Evolutionary conservation across 2,329 filamentous ascomycete species (phyloP).

Genomic region (Calonectria hawksworthii): DNA sequence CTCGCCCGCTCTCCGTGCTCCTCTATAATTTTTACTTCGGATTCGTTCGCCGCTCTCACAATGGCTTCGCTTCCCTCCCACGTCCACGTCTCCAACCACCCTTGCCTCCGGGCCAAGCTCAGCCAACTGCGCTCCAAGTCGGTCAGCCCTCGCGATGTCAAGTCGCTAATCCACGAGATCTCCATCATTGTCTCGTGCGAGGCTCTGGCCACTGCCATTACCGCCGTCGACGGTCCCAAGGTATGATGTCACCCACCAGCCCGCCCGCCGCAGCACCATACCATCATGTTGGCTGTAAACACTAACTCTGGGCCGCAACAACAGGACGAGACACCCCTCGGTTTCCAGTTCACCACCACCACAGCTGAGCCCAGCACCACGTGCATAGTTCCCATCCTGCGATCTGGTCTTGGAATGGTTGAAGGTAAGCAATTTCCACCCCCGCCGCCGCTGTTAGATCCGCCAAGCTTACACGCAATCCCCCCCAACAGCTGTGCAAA

Average conservation of each 20-base stretch:
- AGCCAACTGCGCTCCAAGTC: constrained; percentile 85
- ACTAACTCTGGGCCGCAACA: not conserved
- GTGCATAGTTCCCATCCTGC: constrained; percentile 91
- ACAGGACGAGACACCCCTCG: constrained; percentile 84
- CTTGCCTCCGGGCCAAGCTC: constrained; percentile 89
- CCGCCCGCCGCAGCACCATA: not conserved
- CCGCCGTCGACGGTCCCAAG: constrained; percentile 69
- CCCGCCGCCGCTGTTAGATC: not conserved
- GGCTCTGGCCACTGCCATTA: constrained; percentile 77
- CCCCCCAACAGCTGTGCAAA: constrained; percentile 74
- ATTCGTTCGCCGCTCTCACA: constrained; percentile 14
- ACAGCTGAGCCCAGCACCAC: constrained; percentile 75
- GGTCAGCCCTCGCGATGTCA: constrained; percentile 81
- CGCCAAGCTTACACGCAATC: constrained; percentile 24
- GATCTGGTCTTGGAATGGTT: constrained; percentile 92
- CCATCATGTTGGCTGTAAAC: no score
- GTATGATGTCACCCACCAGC: constrained; percentile 60
- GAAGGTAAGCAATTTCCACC: constrained; percentile 73
- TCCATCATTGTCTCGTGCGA: constrained; percentile 85
- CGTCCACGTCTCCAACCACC: constrained; percentile 86
- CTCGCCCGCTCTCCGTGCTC: not conserved
- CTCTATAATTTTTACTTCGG: not conserved
- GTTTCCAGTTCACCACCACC: constrained; percentile 79
- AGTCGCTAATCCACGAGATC: constrained; percentile 88
- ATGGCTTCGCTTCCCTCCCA: constrained; percentile 67